Evolutionary conservation across 1,139 yeast species (phyloP), one percentile per base, ranked within the genome.

Genomic region (Entelexis paramagnoliae): DNA sequence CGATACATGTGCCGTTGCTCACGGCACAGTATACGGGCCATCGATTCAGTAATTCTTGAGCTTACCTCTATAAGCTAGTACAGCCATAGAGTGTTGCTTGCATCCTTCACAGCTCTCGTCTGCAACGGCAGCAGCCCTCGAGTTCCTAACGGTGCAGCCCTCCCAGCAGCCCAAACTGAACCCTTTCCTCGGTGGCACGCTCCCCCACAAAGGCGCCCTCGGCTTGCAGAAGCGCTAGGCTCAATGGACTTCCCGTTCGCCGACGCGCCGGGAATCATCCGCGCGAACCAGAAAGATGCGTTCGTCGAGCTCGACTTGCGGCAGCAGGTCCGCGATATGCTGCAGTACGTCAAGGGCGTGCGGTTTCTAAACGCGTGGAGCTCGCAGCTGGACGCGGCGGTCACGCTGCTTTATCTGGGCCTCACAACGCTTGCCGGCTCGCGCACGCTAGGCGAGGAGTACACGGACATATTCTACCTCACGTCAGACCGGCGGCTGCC

Each of bases 381-480:
- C 1, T 75, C 78, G 48, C 87, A 83, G 60, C 72, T 88, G 26
- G 70, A 81, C 0, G 74, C 79, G 0, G 66, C 71, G 2, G 77
- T 84, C 4, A 78, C 81, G 52, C 68, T 81, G 2, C 50, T 80
- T 1, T 88, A 89, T 62, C 70, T 86, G 28, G 70, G 74, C 1
- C 68, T 86, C 36, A 89, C 96, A 0, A 87, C 96, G 0, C 66
- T 83, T 16, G 57, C 78, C 4, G 91, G 93, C 0, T 79, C 86
- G 4, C 72, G 93, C 52, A 89, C 97, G 0, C 69, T 89, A 33
- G 98, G 98, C 0, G 97, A 89, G 64, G 97, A 91, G 66, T 89
- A 89, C 65, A 91, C 89, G 17, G 96, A 89, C 66, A 70, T 89
- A 53, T 71, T 83, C 19, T 86, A 87, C 62, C 84, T 85, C 7